phyloP scores from a whole-genome alignment of 306 rosid genomes.

The Cajanus cajan region DNA sequence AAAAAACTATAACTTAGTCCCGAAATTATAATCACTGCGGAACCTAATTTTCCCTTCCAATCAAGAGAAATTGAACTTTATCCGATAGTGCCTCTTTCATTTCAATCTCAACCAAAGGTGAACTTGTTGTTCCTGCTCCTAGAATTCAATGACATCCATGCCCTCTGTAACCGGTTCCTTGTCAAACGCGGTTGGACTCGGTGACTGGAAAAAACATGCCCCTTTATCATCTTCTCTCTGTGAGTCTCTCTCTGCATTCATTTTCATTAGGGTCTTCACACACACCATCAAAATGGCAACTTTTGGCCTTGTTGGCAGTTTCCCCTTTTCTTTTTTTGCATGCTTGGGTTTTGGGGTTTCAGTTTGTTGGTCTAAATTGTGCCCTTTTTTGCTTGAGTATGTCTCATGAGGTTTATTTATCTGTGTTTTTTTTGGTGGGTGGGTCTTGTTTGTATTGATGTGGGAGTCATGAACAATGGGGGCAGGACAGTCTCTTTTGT shows the following conservation, averaged over 20 bases:
- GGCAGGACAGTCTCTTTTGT: not conserved
- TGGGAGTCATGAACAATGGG: not conserved
- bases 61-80: not conserved
- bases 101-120: not conserved
- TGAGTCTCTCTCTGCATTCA: slow-evolving; percentile 22
- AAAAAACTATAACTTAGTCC: not conserved
- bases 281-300: not conserved
- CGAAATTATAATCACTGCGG: not conserved
- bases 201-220: slow-evolving; percentile 35
- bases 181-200: slow-evolving; percentile 38
- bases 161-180: slow-evolving; percentile 42
- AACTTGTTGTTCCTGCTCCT: not conserved
- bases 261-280: slow-evolving; percentile 26
- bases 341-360: not conserved
- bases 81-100: not conserved
- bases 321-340: not conserved
- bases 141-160: slow-evolving; percentile 52
- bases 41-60: not conserved
- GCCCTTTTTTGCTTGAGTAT: not conserved
- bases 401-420: not conserved
- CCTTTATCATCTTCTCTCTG: slow-evolving; percentile 32
- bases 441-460: not conserved
- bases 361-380: not conserved
- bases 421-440: not conserved
- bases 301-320: not conserved